Evolutionary conservation across 2,329 filamentous ascomycete species (phyloP).

Genomic region (Ceratocystis ficicola): DNA sequence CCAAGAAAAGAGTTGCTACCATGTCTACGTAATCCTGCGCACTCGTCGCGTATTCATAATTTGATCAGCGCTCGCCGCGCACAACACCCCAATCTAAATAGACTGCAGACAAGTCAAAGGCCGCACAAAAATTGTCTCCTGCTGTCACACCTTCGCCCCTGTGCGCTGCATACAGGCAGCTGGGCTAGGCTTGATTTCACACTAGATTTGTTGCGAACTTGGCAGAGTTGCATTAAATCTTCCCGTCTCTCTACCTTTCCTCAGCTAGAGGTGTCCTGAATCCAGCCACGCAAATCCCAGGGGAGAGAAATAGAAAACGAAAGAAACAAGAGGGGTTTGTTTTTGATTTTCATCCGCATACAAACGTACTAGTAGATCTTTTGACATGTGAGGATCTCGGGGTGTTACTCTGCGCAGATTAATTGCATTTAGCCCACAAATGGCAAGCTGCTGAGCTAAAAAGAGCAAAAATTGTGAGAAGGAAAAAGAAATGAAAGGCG

Average conservation of each 20-base stretch:
- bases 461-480: neutral
- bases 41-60: neutral
- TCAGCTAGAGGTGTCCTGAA: constrained; percentile 6
- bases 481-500: neutral
- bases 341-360: neutral
- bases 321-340: neutral
- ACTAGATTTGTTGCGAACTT: neutral
- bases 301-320: neutral
- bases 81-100: neutral
- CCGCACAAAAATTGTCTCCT: neutral
- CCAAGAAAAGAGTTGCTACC: too few relatives aligned
- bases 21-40: neutral
- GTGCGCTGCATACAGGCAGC: constrained; percentile 2
- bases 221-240: neutral
- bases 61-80: neutral
- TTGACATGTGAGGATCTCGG: constrained; percentile 4
- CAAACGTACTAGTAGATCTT: neutral
- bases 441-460: neutral
- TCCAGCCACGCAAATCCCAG: neutral
- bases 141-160: constrained; percentile 8
- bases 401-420: neutral
- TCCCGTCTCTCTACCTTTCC: neutral
- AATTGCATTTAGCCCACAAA: neutral
- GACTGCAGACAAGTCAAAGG: neutral
- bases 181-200: neutral